Evolutionary conservation across 1,139 yeast genomes (phyloP).

Genomic region (Kurtzmaniella quercitrusa): DNA sequence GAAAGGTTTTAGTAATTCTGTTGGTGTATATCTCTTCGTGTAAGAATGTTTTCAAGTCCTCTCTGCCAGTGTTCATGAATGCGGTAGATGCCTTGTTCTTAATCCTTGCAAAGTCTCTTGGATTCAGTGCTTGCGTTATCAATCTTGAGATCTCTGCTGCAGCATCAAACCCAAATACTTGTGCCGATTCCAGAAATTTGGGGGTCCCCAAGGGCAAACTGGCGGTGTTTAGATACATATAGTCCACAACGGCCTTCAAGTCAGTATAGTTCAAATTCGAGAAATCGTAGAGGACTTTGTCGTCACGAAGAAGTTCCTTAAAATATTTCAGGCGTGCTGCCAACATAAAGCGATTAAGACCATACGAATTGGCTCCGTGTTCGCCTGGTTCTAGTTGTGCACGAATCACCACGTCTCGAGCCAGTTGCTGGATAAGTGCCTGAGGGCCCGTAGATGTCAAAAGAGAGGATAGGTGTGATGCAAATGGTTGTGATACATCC

Average conservation of each 20-base stretch:
- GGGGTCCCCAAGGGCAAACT: constrained; percentile 17
- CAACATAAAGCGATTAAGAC: constrained; percentile 37
- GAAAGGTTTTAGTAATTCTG: constrained; percentile 10
- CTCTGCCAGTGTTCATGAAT: constrained; percentile 45
- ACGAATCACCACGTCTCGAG: constrained; percentile 36
- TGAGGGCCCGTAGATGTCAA: constrained; percentile 22
- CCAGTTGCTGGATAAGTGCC: constrained; percentile 12
- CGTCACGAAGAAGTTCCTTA: constrained; percentile 11
- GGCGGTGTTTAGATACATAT: constrained; percentile 46
- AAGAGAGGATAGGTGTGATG: constrained; percentile 59
- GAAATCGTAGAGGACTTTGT: constrained; percentile 11
- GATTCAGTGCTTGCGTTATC: constrained; percentile 12
- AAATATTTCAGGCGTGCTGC: constrained; percentile 34
- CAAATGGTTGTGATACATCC: constrained; percentile 70
- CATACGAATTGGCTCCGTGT: constrained; percentile 18
- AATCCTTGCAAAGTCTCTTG: constrained; percentile 22
- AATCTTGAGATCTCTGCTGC: constrained; percentile 14
- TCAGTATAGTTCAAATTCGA: constrained; percentile 17
- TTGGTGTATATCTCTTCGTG: constrained; percentile 29
- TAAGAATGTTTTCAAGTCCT: constrained; percentile 40
- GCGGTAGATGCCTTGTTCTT: constrained; percentile 42
- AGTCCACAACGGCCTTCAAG: constrained; percentile 42
- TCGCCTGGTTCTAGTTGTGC: constrained; percentile 13
- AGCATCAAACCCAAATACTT: constrained; percentile 12
- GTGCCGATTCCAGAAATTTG: constrained; percentile 18